phyloP scores from a whole-genome alignment of 306 rosid species.

The Glycine tomentella region DNA sequence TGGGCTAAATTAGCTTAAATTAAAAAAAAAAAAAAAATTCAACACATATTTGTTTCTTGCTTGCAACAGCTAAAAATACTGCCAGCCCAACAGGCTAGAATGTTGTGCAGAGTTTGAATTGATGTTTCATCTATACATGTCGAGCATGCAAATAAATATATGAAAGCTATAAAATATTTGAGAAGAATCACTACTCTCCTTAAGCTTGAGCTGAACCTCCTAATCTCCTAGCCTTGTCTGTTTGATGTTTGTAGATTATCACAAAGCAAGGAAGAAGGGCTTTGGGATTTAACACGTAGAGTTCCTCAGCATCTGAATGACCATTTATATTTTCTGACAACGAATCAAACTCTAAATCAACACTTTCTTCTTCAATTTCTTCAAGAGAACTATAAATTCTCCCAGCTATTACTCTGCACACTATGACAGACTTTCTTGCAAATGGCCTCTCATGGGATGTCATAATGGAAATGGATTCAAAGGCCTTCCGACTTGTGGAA shows the following conservation, averaged over 20 bases:
- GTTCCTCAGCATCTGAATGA: slow-evolving; percentile 53
- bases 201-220: slow-evolving; percentile 24
- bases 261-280: slow-evolving; percentile 74
- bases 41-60: neutral
- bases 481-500: slow-evolving; percentile 60
- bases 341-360: slow-evolving; percentile 53
- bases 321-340: slow-evolving; percentile 48
- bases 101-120: no score
- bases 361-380: slow-evolving; percentile 39
- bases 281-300: slow-evolving; percentile 53
- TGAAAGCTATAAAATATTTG: slow-evolving; percentile 12
- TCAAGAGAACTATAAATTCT: slow-evolving; percentile 39
- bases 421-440: slow-evolving; percentile 54
- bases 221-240: neutral
- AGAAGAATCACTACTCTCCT: slow-evolving; percentile 26
- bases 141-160: neutral
- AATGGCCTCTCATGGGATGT: slow-evolving; percentile 18
- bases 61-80: slow-evolving; percentile 8
- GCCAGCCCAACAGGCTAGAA: neutral
- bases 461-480: slow-evolving; percentile 48
- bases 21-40: no score
- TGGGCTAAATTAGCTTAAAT: no score
- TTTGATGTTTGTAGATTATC: slow-evolving; percentile 46
- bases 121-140: no score
- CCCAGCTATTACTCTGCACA: slow-evolving; percentile 81